phyloP scores from a whole-genome alignment of 257 asterid species.

The Dorcoceras hygrometricum region DNA sequence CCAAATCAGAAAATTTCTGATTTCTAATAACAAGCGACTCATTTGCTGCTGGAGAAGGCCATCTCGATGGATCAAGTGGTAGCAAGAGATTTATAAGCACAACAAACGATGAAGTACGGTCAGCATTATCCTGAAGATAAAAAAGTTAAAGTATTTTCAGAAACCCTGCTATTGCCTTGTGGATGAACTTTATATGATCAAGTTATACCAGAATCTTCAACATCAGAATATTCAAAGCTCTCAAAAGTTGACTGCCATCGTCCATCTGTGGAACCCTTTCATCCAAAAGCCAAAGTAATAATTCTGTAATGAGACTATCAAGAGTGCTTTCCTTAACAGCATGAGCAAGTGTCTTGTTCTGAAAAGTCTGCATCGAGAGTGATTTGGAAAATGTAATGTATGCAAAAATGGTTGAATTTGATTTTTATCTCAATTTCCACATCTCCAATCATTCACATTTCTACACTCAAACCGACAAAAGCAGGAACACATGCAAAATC shows the following conservation, averaged over 20 bases:
- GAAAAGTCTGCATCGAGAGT: slow-evolving; percentile 68
- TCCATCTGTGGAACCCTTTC: slow-evolving; percentile 98
- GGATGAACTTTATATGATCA: slow-evolving; percentile 9
- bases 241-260: slow-evolving; percentile 97
- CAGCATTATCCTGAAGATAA: slow-evolving; percentile 81
- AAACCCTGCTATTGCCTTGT: background rate
- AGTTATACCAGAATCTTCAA: slow-evolving; percentile 77
- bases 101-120: slow-evolving; percentile 85
- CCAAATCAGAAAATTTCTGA: slow-evolving; percentile 97
- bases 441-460: slow-evolving; percentile 3
- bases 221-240: slow-evolving; percentile 97
- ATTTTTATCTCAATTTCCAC: background rate
- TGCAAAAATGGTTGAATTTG: background rate
- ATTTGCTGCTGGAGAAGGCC: slow-evolving; percentile 87
- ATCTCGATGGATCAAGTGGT: slow-evolving; percentile 93
- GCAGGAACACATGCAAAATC: slow-evolving; percentile 18
- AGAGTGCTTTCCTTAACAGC: slow-evolving; percentile 89
- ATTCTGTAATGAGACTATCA: slow-evolving; percentile 88
- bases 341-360: slow-evolving; percentile 82
- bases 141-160: slow-evolving; percentile 11
- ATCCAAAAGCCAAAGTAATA: slow-evolving; percentile 97
- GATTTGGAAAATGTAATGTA: slow-evolving; percentile 19
- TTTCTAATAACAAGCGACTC: slow-evolving; percentile 72
- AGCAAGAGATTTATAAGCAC: slow-evolving; percentile 90
- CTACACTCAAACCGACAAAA: slow-evolving; percentile 13